phyloP scores from a whole-genome alignment of 169 alveolate genomes.

The Plasmodium ovale region DNA sequence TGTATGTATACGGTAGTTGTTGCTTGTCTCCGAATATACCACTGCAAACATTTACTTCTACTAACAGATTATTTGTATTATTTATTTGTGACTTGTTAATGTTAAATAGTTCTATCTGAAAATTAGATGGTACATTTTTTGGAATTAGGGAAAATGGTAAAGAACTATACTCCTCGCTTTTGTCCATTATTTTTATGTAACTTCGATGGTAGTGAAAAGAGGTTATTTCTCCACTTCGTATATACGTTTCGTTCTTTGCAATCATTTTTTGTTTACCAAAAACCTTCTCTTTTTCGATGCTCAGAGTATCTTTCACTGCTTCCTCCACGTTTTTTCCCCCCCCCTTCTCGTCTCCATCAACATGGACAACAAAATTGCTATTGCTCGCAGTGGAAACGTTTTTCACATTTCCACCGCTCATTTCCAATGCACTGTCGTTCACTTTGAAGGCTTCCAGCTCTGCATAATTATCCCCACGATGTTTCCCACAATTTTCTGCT shows the following conservation, averaged over 20 bases:
- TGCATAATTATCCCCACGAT: not conserved
- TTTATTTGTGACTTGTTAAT: constrained; percentile 46
- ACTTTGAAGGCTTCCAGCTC: not conserved
- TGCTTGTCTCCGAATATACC: constrained; percentile 87
- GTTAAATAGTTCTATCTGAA: constrained; percentile 83
- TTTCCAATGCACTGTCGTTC: not conserved
- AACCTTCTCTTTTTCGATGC: not conserved
- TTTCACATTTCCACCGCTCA: not conserved
- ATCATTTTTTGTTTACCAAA: not conserved
- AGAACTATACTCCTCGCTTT: constrained; percentile 69
- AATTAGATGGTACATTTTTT: constrained; percentile 82
- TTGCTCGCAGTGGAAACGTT: not conserved
- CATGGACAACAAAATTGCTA: too few species aligned
- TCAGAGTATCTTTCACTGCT: not conserved
- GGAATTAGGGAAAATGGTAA: constrained; percentile 84
- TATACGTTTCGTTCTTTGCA: constrained; percentile 32
- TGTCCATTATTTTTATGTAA: constrained; percentile 74
- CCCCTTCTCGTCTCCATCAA: not conserved
- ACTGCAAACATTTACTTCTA: constrained; percentile 85
- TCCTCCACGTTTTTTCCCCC: not conserved
- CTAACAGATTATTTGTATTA: constrained; percentile 76
- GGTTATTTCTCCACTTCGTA: constrained; percentile 78
- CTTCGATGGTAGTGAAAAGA: constrained; percentile 71
- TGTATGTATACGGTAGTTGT: constrained; percentile 86
- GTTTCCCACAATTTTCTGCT: not conserved